Conservation (phyloP, 2,329 filamentous ascomycete species). For the Neonectria ditissima region DNA sequence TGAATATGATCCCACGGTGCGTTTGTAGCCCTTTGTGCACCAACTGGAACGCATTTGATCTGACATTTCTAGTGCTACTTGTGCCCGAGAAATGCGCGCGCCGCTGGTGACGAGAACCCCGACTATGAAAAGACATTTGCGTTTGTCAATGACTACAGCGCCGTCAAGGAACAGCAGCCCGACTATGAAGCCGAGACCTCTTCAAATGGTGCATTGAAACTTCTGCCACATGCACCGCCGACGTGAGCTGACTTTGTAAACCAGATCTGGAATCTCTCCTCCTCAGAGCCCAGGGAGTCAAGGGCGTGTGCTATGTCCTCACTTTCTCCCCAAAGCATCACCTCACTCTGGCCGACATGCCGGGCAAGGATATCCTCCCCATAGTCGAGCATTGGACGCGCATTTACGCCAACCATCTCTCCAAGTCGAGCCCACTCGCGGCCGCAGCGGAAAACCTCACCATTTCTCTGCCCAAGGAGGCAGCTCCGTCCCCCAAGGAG, state of each 20-base stretch:
- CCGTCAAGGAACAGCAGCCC: constrained; percentile 92
- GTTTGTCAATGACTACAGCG: constrained; percentile 98
- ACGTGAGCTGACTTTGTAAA: constrained; percentile 1
- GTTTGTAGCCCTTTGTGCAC: constrained; percentile 34
- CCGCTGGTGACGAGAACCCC: constrained; percentile 87
- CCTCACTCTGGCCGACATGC: constrained; percentile 91
- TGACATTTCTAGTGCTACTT: constrained; percentile 79
- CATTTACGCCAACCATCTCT: constrained; percentile 86
- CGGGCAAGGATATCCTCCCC: constrained; percentile 79
- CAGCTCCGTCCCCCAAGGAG: constrained; percentile 66
- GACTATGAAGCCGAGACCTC: constrained; percentile 70
- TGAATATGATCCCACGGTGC: constrained; percentile 80
- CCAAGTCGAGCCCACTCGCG: constrained; percentile 74
- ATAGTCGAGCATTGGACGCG: constrained; percentile 92
- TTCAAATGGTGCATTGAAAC: constrained; percentile 48
- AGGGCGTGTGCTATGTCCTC: constrained; percentile 95
- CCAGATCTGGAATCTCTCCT: constrained; percentile 79
- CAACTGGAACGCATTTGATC: constrained; percentile 12
- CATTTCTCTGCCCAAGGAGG: constrained; percentile 53
- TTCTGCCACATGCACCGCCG: background rate
- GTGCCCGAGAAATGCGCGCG: constrained; percentile 90
- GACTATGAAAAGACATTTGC: constrained; percentile 89
- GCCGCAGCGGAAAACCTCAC: constrained; percentile 53
- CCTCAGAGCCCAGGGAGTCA: constrained; percentile 86
- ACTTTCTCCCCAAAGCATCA: constrained; percentile 94